A percentile compares a stretch with the other conserved stretches of the same genome.
Conservation (phyloP, 495 filamentous ascomycete species). For the Aspergillus coremiiformis region DNA sequence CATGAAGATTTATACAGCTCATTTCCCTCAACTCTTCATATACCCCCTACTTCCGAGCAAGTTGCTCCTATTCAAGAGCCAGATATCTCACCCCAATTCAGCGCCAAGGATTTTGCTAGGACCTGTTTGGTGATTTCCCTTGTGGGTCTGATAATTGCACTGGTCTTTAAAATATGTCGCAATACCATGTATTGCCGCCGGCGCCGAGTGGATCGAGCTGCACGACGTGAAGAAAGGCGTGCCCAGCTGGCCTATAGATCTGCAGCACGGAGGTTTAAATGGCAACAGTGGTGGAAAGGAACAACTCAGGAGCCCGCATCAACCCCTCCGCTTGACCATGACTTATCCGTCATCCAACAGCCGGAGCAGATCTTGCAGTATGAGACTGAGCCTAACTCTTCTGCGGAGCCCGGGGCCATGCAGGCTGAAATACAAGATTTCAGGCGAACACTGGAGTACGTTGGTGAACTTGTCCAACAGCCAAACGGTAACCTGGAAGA, state of each 20-base stretch:
- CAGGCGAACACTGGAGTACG: constrained; percentile 19
- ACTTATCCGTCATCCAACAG: constrained; percentile 6
- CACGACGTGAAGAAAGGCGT: constrained; percentile 34
- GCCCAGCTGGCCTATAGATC: constrained; percentile 31
- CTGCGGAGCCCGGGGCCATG: constrained; percentile 27
- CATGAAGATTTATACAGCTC: background rate
- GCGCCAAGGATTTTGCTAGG: constrained; percentile 6
- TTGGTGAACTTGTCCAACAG: constrained; percentile 17
- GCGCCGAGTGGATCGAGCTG: constrained; percentile 28
- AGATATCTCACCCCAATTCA: background rate
- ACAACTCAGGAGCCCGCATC: constrained; percentile 4
- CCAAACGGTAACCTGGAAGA: background rate
- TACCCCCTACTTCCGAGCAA: background rate
- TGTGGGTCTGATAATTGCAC: constrained; percentile 21
- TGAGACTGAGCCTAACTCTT: constrained; percentile 12
- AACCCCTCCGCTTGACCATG: constrained; percentile 1
- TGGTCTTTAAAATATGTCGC: constrained; percentile 22
- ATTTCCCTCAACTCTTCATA: background rate
- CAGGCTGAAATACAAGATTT: constrained; percentile 18
- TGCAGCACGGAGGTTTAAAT: constrained; percentile 32
- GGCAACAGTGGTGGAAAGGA: constrained; percentile 29
- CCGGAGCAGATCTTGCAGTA: background rate
- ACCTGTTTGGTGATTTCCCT: constrained; percentile 19
- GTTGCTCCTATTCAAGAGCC: background rate
- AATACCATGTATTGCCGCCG: constrained; percentile 19